Conservation (phyloP, 768 basidiomycete species). For the Coprinopsis cinerea region DNA sequence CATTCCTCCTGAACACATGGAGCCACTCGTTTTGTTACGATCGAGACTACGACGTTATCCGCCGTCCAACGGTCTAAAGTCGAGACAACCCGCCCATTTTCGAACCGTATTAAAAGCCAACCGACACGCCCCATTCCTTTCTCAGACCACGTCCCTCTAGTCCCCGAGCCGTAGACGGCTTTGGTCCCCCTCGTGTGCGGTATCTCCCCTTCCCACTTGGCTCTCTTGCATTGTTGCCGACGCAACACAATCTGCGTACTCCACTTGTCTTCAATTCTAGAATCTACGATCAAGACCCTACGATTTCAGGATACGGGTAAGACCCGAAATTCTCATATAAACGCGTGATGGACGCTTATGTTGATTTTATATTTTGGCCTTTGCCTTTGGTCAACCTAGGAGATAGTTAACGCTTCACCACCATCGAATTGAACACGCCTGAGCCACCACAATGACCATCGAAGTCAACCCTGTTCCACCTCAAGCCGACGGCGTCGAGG, state of each 20-base stretch:
- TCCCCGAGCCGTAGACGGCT: constrained; percentile 19
- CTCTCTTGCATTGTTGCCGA: not conserved
- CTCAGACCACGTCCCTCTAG: constrained; percentile 10
- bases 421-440: not conserved
- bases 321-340: constrained; percentile 17
- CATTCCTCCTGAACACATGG: not conserved
- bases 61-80: not conserved
- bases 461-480: not conserved
- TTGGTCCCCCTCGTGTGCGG: no score
- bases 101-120: not conserved
- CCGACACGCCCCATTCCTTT: not conserved
- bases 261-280: not conserved
- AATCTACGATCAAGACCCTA: not conserved
- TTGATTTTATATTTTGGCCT: not conserved
- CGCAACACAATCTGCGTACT: not conserved
- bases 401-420: not conserved
- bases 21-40: not conserved
- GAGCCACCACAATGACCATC: not conserved
- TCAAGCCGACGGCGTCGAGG: not conserved
- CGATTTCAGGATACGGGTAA: constrained; percentile 19
- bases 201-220: not conserved
- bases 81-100: not conserved
- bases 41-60: not conserved
- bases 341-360: not conserved
- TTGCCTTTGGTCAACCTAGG: not conserved